Conservation (phyloP, 2,329 filamentous ascomycete genomes). For the Botrytis byssoidea region DNA sequence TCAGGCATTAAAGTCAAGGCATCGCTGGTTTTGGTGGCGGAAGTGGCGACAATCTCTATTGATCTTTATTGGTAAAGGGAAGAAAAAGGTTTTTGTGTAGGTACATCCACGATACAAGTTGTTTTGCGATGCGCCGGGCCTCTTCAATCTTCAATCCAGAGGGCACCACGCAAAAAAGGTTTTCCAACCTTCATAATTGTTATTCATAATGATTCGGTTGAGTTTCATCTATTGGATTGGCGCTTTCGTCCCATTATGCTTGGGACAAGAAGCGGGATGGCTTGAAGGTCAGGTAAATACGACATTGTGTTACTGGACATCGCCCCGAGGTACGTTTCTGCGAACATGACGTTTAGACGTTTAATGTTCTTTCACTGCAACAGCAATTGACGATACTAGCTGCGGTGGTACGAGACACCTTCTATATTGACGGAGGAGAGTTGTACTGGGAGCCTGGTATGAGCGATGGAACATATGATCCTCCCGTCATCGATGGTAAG, state of each 20-base stretch:
- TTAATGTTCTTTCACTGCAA: neutral
- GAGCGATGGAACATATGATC: constrained; percentile 44
- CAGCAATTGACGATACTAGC: constrained; percentile 44
- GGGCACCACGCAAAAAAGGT: neutral
- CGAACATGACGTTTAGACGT: neutral
- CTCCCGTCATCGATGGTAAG: constrained; percentile 44
- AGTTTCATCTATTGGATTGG: constrained; percentile 23
- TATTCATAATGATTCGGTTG: constrained; percentile 26
- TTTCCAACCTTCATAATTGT: constrained; percentile 18
- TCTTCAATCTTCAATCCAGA: constrained; percentile 21
- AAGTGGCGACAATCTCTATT: constrained; percentile 21
- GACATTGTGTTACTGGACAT: constrained; percentile 58
- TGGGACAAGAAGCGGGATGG: constrained; percentile 52
- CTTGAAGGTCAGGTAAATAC: constrained; percentile 52
- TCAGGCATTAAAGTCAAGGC: constrained; percentile 19
- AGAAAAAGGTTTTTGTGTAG: neutral
- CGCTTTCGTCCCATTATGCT: constrained; percentile 32
- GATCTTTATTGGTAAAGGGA: neutral
- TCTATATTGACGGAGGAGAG: constrained; percentile 64
- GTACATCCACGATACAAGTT: constrained; percentile 18
- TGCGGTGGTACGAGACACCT: constrained; percentile 57
- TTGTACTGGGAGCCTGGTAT: constrained; percentile 54
- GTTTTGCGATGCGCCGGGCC: constrained; percentile 22
- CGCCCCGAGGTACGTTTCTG: constrained; percentile 41
- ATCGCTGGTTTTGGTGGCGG: constrained; percentile 21